Evolutionary conservation across 805 yeast genomes (phyloP), one percentile per base, ranked within the genome.

Genomic region (Candida montana): DNA sequence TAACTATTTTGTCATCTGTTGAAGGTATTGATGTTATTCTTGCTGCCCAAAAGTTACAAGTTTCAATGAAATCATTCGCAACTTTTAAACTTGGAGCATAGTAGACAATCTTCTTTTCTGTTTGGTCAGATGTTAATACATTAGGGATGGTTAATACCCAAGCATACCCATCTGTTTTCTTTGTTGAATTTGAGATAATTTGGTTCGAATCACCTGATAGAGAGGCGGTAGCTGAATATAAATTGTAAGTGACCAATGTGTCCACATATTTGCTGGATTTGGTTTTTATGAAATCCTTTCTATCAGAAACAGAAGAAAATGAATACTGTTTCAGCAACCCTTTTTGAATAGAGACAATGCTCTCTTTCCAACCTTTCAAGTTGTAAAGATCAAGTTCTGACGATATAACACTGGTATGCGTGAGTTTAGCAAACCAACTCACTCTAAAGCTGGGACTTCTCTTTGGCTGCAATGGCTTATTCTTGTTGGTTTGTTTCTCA

Each of bases 11-110:
- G 41, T 79, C 82, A 53, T 81, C 84, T 0, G 79, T 46, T 26
- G 67, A 71, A 3, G 95, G 95, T 17, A 86, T 81, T 13, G 89
- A 82, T 7, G 95, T 82, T 29, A 84, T 74, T 49, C 93, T 74
- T 2, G 91, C 85, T 2, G 95, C 86, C 96, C 96, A 89, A 58
- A 85, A 89, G 60, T 88, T 89, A 62, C 93, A 81, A 5, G 91
- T 78, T 50, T 81, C 75, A 15, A 84, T 77, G 60, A 76, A 86
- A 54, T 79, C 83, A 33, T 65, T 63, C 0, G 95, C 93, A 44
- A 76, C 75, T 50, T 80, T 84, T 13, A 44, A 27, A 30, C 43
- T 44, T 28, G 56, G 50, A 2, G 59, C 58, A 38, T 48, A 53
- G 30, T 50, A 56, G 2, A 54, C 52, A 20, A 56, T 37, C 27